A percentile compares a stretch with the other conserved stretches of the same genome.
phyloP scores from a whole-genome alignment of 495 filamentous ascomycete species.

The Aeminium ludgeri region DNA sequence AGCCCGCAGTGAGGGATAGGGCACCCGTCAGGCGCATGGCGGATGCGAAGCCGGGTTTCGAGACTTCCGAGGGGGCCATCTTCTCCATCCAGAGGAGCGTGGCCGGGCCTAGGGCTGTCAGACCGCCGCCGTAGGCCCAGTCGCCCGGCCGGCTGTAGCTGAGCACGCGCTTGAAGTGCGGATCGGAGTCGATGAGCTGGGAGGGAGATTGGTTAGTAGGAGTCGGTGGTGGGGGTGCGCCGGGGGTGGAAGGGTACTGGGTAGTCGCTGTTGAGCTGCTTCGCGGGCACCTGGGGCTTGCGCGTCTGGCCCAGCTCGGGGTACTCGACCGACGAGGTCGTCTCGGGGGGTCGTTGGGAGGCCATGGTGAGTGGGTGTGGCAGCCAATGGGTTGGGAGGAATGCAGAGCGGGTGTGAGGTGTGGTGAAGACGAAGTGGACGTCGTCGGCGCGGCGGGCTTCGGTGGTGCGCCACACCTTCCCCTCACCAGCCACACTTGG shows the following conservation, averaged over 20 bases:
- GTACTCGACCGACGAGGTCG: conserved; percentile 6
- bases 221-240: not conserved
- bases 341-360: conserved; percentile 8
- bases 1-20: conserved; percentile 57
- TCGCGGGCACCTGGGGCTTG: conserved; percentile 51
- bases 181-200: conserved; percentile 26
- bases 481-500: not conserved
- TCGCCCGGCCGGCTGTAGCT: conserved; percentile 72
- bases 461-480: conserved; percentile 1
- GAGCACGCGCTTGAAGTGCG: conserved; percentile 78
- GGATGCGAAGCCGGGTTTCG: conserved; percentile 60
- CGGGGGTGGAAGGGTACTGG: conserved; percentile 40
- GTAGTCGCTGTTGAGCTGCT: conserved; percentile 56
- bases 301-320: conserved; percentile 10
- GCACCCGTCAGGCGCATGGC: conserved; percentile 61
- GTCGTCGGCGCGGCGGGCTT: not conserved
- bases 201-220: not conserved
- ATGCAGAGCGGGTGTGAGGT: not conserved
- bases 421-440: not conserved
- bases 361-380: conserved; percentile 9
- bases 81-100: conserved; percentile 64
- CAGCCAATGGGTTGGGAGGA: conserved; percentile 8
- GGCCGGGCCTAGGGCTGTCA: conserved; percentile 50
- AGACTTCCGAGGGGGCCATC: conserved; percentile 63
- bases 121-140: conserved; percentile 50